Evolutionary conservation across 2,329 filamentous ascomycete species (phyloP).

Genomic region (Huntiella omanensis): DNA sequence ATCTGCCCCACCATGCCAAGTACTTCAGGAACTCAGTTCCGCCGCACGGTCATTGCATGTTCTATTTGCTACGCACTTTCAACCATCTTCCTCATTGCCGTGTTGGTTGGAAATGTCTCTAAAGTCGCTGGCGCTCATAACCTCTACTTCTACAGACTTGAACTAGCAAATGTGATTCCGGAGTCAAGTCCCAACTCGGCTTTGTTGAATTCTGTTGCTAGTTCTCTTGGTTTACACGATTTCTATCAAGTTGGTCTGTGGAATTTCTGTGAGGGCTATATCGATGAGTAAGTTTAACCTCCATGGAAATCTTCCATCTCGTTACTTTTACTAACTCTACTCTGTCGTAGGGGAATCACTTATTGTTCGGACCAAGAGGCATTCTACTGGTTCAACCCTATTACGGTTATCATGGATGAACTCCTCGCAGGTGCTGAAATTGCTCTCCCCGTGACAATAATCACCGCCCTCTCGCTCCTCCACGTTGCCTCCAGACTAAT

Average conservation of each 20-base stretch:
- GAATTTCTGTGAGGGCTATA: conserved; percentile 81
- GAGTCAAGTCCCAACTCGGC: conserved; percentile 49
- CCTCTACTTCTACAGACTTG: conserved; percentile 71
- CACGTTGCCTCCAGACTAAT: conserved; percentile 62
- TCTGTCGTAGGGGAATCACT: conserved; percentile 42
- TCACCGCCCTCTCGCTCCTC: conserved; percentile 55
- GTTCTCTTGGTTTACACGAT: conserved; percentile 73
- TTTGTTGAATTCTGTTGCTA: conserved; percentile 73
- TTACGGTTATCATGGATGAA: conserved; percentile 61
- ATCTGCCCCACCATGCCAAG: conserved; percentile 4
- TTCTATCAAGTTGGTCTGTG: conserved; percentile 88
- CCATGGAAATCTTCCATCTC: no score
- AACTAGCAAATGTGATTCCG: conserved; percentile 67
- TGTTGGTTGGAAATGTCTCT: conserved; percentile 56
- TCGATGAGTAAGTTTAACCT: conserved; percentile 29
- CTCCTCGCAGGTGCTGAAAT: conserved; percentile 69
- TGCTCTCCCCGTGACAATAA: conserved; percentile 56
- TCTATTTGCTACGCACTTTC: conserved; percentile 54
- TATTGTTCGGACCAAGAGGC: conserved; percentile 49
- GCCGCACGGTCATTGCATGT: conserved; percentile 43
- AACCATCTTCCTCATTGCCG: conserved; percentile 62
- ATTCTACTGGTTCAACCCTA: conserved; percentile 83
- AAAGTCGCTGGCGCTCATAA: conserved; percentile 41
- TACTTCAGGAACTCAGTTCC: conserved; percentile 18
- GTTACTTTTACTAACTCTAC: background rate